Conservation (phyloP, 2,329 filamentous ascomycete genomes). For the Seiridium cupressi region DNA sequence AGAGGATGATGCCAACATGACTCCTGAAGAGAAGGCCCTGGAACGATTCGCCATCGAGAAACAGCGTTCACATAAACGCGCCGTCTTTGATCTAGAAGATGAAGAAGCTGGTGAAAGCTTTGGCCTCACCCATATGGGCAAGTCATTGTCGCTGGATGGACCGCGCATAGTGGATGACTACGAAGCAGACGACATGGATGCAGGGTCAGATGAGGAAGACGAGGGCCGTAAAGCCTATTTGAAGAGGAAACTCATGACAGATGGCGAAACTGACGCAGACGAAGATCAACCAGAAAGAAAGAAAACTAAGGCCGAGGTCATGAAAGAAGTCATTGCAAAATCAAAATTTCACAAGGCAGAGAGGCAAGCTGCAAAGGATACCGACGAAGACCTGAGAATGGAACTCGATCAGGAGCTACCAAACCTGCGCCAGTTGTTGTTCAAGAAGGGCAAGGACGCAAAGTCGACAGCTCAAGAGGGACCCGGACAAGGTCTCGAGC, state of each 20-base stretch:
- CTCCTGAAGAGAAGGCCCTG: conserved; percentile 86
- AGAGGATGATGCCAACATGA: conserved; percentile 92
- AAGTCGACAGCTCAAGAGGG: conserved; percentile 33
- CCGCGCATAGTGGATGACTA: conserved; percentile 67
- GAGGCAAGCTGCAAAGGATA: conserved; percentile 86
- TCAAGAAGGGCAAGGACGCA: conserved; percentile 38
- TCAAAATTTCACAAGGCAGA: conserved; percentile 95
- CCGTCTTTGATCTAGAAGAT: conserved; percentile 87
- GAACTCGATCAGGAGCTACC: conserved; percentile 82
- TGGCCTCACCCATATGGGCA: conserved; percentile 79
- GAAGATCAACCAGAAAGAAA: conserved; percentile 73
- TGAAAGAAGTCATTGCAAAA: conserved; percentile 97
- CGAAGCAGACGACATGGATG: conserved; percentile 69
- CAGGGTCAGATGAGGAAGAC: conserved; percentile 57
- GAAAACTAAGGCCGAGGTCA: conserved; percentile 94
- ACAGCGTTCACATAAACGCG: conserved; percentile 73
- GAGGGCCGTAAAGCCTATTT: conserved; percentile 49
- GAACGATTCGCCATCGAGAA: conserved; percentile 90
- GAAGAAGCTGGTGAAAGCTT: conserved; percentile 63
- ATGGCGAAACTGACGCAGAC: conserved; percentile 47
- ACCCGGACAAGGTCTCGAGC: conserved; percentile 69
- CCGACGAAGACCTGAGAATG: conserved; percentile 83
- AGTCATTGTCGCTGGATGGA: conserved; percentile 65
- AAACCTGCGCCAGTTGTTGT: conserved; percentile 72
- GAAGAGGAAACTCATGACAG: conserved; percentile 54